These are phyloP conservation scores for Samsoniella hepiali DNA, from an alignment of 2,329 filamentous ascomycete genomes.

Conservation along the genomic window DNA sequence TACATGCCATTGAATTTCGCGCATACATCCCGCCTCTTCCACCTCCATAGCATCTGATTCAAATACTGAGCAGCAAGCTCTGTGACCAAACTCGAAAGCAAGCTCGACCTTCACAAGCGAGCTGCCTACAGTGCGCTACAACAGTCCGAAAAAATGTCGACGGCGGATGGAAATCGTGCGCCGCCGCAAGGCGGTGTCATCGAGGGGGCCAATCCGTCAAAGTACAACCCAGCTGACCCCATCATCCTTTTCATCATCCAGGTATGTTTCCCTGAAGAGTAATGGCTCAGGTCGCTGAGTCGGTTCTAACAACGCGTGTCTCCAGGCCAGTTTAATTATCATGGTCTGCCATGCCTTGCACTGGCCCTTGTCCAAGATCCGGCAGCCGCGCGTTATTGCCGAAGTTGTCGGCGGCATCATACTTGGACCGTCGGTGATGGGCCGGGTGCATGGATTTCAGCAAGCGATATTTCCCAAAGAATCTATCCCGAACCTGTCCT, in stretches of 20 bases:
- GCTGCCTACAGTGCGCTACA: not conserved
- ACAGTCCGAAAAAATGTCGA: not conserved
- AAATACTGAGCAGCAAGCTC: not conserved
- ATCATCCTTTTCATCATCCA: slow-evolving; percentile 76
- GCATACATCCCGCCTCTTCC: not conserved
- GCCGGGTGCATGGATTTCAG: slow-evolving; percentile 76
- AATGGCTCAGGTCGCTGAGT: not conserved
- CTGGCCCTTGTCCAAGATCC: slow-evolving; percentile 71
- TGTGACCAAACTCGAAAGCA: not conserved
- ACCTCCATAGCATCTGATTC: not conserved
- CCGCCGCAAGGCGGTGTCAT: slow-evolving; percentile 59
- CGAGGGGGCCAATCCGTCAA: slow-evolving; percentile 65
- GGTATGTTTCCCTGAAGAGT: slow-evolving; percentile 33
- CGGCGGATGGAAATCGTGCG: slow-evolving; percentile 3
- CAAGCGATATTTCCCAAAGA: slow-evolving; percentile 70
- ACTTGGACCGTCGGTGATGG: slow-evolving; percentile 83
- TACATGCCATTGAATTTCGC: not conserved
- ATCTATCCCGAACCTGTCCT: slow-evolving; percentile 71
- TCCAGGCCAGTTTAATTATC: slow-evolving; percentile 43
- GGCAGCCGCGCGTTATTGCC: slow-evolving; percentile 78
- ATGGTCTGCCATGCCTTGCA: slow-evolving; percentile 56
- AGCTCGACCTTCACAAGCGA: not conserved
- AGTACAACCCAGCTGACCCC: slow-evolving; percentile 67
- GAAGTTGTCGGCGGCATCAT: slow-evolving; percentile 84
- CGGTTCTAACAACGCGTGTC: slow-evolving; percentile 16